Conservation (phyloP, 495 filamentous ascomycete species). For the Neurospora sp. region DNA sequence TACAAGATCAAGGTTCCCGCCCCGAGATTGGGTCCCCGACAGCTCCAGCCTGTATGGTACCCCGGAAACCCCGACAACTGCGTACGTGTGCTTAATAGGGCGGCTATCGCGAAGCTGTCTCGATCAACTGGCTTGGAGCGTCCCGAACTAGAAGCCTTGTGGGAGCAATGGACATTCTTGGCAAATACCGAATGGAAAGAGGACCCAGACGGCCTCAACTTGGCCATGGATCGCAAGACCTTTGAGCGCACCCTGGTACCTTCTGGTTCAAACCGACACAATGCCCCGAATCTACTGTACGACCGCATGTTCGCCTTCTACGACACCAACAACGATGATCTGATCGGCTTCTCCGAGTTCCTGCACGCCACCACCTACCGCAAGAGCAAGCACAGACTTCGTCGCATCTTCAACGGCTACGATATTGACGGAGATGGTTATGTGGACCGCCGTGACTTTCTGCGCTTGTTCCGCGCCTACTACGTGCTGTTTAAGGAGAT, state of each 20-base stretch:
- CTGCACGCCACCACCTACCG: slow-evolving; percentile 72
- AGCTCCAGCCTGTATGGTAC: slow-evolving; percentile 77
- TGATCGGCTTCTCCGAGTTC: slow-evolving; percentile 94
- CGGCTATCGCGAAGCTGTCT: slow-evolving; percentile 53
- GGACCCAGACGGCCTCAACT: slow-evolving; percentile 63
- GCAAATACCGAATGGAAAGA: slow-evolving; percentile 77
- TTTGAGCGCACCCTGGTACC: slow-evolving; percentile 88
- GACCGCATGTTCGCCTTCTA: slow-evolving; percentile 96
- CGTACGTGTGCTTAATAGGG: slow-evolving; percentile 49
- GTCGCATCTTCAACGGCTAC: slow-evolving; percentile 76
- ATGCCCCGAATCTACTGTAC: slow-evolving; percentile 79
- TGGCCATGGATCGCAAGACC: slow-evolving; percentile 82
- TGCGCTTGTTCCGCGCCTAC: slow-evolving; percentile 83
- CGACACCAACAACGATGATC: slow-evolving; percentile 74
- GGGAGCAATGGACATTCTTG: slow-evolving; percentile 92
- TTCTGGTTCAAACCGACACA: slow-evolving; percentile 61
- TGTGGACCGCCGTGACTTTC: slow-evolving; percentile 78
- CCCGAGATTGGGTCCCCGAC: slow-evolving; percentile 37
- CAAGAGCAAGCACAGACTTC: slow-evolving; percentile 64
- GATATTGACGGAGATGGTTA: slow-evolving; percentile 87
- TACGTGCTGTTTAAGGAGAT: slow-evolving; percentile 80
- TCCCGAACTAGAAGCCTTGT: slow-evolving; percentile 80
- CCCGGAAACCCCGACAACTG: slow-evolving; percentile 69
- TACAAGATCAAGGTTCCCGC: slow-evolving; percentile 61
- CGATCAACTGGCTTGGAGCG: slow-evolving; percentile 68